These are phyloP conservation scores for Zygosaccharomyces bailii DNA, from an alignment of 805 yeast genomes.

Conservation along the genomic window DNA sequence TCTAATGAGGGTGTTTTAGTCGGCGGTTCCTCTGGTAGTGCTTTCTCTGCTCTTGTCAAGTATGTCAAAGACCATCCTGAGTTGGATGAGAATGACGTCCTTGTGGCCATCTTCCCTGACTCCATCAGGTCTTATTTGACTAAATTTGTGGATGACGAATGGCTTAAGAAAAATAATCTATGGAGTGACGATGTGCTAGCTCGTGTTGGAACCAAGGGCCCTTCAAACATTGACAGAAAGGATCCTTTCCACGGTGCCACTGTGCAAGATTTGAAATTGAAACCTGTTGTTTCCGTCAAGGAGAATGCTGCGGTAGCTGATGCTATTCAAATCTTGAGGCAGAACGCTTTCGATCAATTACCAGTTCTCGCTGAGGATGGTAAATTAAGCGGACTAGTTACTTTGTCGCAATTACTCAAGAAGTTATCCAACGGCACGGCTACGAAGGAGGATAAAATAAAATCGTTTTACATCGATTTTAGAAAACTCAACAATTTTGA, in stretches of 20 bases:
- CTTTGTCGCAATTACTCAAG: slow-evolving; percentile 68
- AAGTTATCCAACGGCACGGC: slow-evolving; percentile 59
- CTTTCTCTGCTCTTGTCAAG: slow-evolving; percentile 72
- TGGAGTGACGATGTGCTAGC: slow-evolving; percentile 50
- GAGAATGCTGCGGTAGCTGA: slow-evolving; percentile 55
- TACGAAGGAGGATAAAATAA: slow-evolving; percentile 52
- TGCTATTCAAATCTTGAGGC: slow-evolving; percentile 66
- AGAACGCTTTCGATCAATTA: slow-evolving; percentile 79
- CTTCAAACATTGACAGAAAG: slow-evolving; percentile 33
- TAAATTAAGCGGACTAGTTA: slow-evolving; percentile 69
- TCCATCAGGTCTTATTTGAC: slow-evolving; percentile 82
- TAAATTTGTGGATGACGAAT: slow-evolving; percentile 85
- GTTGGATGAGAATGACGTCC: slow-evolving; percentile 66
- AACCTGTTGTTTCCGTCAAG: slow-evolving; percentile 75
- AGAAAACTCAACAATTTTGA: slow-evolving; percentile 61
- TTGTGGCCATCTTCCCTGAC: slow-evolving; percentile 83
- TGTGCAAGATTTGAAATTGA: slow-evolving; percentile 65
- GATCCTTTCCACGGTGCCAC: slow-evolving; percentile 52
- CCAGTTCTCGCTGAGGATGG: slow-evolving; percentile 63
- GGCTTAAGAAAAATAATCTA: slow-evolving; percentile 79
- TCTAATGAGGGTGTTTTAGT: slow-evolving; percentile 82
- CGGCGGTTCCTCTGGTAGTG: slow-evolving; percentile 88
- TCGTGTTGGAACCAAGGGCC: slow-evolving; percentile 34
- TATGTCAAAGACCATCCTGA: slow-evolving; percentile 58
- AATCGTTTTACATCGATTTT: slow-evolving; percentile 59